Conservation (phyloP, 2,329 filamentous ascomycete genomes). For the Pseudofabraea citricarpa region DNA sequence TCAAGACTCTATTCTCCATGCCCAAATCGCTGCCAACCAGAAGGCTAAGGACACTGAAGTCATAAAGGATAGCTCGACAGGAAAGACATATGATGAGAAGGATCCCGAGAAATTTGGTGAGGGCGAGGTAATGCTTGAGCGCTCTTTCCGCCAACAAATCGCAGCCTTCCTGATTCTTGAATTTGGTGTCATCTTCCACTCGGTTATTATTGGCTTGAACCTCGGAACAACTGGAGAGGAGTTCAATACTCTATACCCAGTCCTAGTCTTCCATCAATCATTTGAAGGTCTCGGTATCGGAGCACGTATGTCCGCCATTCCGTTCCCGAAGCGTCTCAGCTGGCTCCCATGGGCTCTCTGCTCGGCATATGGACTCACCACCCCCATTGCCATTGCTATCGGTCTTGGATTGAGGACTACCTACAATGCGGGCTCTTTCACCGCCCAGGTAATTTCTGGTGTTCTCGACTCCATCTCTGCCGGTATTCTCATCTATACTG, state of each 20-base stretch:
- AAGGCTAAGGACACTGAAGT: slow-evolving; percentile 7
- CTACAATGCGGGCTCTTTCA: slow-evolving; percentile 34
- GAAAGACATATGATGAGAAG: slow-evolving; percentile 14
- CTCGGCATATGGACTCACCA: slow-evolving; percentile 43
- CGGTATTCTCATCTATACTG: slow-evolving; percentile 45
- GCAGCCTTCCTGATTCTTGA: slow-evolving; percentile 37
- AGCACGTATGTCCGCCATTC: slow-evolving; percentile 52
- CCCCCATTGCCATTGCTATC: slow-evolving; percentile 45
- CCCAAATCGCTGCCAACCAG: slow-evolving; percentile 16
- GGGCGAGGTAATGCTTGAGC: slow-evolving; percentile 17
- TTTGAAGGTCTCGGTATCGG: slow-evolving; percentile 61
- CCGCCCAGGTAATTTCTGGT: slow-evolving; percentile 38
- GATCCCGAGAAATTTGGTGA: slow-evolving; percentile 11
- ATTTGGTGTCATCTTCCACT: slow-evolving; percentile 55
- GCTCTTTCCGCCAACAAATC: slow-evolving; percentile 37
- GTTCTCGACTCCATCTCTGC: slow-evolving; percentile 42
- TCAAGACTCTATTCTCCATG: slow-evolving; percentile 26
- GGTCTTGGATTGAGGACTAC: slow-evolving; percentile 42
- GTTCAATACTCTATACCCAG: slow-evolving; percentile 52
- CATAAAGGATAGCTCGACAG: neutral
- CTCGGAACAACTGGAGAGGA: slow-evolving; percentile 53
- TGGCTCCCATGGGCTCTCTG: slow-evolving; percentile 47
- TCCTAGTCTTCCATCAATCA: slow-evolving; percentile 59
- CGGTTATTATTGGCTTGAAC: slow-evolving; percentile 58
- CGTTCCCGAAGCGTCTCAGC: slow-evolving; percentile 35